These are phyloP conservation scores for Mycena kentingensis DNA, from an alignment of 768 basidiomycete genomes.

Conservation along the genomic window DNA sequence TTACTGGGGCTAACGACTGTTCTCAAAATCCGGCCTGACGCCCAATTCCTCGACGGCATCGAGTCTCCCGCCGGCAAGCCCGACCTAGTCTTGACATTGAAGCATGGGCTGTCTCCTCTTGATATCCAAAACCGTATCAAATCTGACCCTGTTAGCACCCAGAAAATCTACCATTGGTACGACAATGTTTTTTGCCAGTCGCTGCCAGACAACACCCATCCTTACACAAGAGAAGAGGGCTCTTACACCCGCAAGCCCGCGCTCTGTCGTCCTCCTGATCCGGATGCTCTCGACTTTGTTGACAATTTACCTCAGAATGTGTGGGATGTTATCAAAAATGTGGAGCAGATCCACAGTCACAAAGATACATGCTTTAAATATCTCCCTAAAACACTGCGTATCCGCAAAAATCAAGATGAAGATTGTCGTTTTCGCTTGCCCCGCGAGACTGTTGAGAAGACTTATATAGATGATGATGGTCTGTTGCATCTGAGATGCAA, in stretches of 20 bases:
- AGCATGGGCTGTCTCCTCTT: constrained; percentile 2
- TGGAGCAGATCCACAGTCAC: constrained; percentile 11
- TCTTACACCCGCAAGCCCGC: neutral
- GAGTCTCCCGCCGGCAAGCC: too few species aligned
- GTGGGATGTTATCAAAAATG: constrained; percentile 8
- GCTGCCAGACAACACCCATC: neutral
- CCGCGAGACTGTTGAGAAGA: constrained; percentile 2
- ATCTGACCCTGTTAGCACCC: constrained; percentile 4
- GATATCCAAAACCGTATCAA: constrained; percentile 2
- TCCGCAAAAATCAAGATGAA: constrained; percentile 5
- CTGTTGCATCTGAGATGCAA: constrained; percentile 9
- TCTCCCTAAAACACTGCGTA: constrained; percentile 5
- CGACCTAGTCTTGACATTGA: too few species aligned
- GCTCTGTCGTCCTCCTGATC: constrained; percentile 3
- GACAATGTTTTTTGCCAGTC: constrained; percentile 5
- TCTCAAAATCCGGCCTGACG: too few species aligned
- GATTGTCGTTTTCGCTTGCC: constrained; percentile 19
- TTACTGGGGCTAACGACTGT: too few species aligned
- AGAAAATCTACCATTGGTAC: constrained; percentile 6
- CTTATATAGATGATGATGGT: constrained; percentile 12
- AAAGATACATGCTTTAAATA: constrained; percentile 21
- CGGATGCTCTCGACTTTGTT: neutral
- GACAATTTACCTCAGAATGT: constrained; percentile 6
- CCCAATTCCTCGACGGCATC: too few species aligned
- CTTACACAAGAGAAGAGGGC: neutral